Conservation (phyloP, 139 green algal genomes). For the Haematococcus lacustris region DNA sequence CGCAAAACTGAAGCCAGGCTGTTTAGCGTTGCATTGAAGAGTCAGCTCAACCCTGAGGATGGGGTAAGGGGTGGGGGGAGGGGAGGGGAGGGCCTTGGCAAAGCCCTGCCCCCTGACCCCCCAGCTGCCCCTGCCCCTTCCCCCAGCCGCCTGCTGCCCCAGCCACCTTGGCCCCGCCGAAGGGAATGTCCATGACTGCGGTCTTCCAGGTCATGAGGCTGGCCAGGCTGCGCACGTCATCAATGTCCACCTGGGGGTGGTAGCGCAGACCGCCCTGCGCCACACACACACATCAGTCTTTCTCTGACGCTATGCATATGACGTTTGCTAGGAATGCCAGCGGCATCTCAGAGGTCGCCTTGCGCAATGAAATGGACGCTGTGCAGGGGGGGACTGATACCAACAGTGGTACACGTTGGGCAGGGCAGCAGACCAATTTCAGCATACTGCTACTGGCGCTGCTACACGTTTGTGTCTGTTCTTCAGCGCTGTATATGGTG, state of each 20-base stretch:
- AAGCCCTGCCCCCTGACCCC: too few species aligned
- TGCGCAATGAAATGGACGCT: neutral
- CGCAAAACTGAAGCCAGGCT: too few species aligned
- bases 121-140: neutral
- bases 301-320: neutral
- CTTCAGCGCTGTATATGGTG: too few species aligned
- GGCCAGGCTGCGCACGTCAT: constrained; percentile 59
- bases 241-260: constrained; percentile 70
- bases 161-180: constrained; percentile 88
- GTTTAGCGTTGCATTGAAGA: too few species aligned
- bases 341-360: neutral
- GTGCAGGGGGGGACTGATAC: neutral
- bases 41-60: too few species aligned
- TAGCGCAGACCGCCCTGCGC: constrained; percentile 48
- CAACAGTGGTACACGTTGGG: neutral
- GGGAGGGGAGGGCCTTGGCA: too few species aligned
- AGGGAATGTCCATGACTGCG: constrained; percentile 90
- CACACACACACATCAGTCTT: constrained; percentile 2
- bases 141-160: too few species aligned
- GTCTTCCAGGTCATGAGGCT: constrained; percentile 96
- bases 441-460: too few species aligned
- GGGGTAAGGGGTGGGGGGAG: too few species aligned
- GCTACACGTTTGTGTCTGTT: too few species aligned
- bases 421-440: neutral
- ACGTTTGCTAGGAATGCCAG: neutral